Base-by-base conservation (phyloP, 2,329 filamentous ascomycete species). In the Claviceps pazoutovae region DNA sequence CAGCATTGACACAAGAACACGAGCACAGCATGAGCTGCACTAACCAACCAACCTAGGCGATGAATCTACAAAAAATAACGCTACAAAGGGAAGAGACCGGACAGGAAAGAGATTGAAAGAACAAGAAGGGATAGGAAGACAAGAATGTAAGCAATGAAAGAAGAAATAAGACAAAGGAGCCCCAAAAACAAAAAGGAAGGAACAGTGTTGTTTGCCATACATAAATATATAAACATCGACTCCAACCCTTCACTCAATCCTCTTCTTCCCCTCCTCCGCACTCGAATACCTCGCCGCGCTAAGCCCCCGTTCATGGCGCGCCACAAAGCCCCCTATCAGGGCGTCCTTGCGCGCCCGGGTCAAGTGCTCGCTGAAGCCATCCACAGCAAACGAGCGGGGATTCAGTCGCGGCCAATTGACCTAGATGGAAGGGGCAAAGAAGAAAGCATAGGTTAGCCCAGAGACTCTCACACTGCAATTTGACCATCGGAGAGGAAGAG, bases 391-490 rank as follows among this genome's bases (percentile, higher is more conserved):
- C 2, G 87, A 81, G 16, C 88, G 83, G 11, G 89, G 90, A 66
- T 94, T 95, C 47, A 98, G 79, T 65, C 95, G 96, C 9, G 93
- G 93, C 93, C 94, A 98, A 70, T 96, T 97, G 59, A 96, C 90
- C 89, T 95, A 55, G 45, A 49, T 36, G 16, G 11, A 16, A 16
- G 21, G 21, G 1, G 14, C 4, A 34, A 46, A 17, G n/a, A 46
- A 17, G n/a, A n/a, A 16, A 30, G 2, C 46, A n/a, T 5, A 14
- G 26, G 41, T 50, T 38, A 50, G 48, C 26, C 1, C 1, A 4
- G 19, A 34, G 7, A 39, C 17, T 41, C 16, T n/a, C 16, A 21
- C 43, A 30, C 16, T 34, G 30, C 16, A 16, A 13, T 1, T 34
- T 34, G 30, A 11, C 30, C 30, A 34, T 34, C 9, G 30, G n/a